phyloP scores from a whole-genome alignment of 495 filamentous ascomycete genomes.

The Umbilicaria muhlenbergii region DNA sequence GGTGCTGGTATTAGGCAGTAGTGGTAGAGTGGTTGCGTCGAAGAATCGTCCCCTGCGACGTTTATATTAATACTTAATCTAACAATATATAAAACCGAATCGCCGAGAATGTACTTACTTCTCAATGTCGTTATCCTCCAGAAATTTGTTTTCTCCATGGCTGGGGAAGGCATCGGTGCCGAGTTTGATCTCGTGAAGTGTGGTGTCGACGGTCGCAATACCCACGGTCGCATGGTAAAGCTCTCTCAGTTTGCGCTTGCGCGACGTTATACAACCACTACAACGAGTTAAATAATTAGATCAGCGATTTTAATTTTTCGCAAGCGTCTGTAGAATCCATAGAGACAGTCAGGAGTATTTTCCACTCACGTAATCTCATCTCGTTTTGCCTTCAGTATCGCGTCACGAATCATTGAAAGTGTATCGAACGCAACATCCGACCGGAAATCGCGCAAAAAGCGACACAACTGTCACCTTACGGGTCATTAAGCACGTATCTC shows the following conservation, averaged over 20 bases:
- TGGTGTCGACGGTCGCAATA: constrained; percentile 26
- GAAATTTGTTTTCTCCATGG: constrained; percentile 41
- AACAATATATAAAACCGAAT: constrained; percentile 6
- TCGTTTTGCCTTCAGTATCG: background rate
- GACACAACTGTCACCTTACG: too few species aligned
- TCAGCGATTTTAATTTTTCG: constrained; percentile 23
- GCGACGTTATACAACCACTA: constrained; percentile 60
- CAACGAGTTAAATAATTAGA: constrained; percentile 12
- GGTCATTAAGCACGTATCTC: too few species aligned
- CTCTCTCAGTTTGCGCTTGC: constrained; percentile 72
- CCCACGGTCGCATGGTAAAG: constrained; percentile 47
- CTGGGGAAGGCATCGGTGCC: constrained; percentile 34
- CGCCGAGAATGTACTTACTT: constrained; percentile 41
- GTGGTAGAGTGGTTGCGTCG: constrained; percentile 53
- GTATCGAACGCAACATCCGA: too few species aligned
- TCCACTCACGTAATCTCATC: constrained; percentile 4
- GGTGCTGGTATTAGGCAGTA: constrained; percentile 29
- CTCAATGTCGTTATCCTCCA: constrained; percentile 58
- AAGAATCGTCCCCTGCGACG: constrained; percentile 49
- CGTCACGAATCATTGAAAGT: too few species aligned
- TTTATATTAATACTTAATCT: constrained; percentile 16
- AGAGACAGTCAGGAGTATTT: constrained; percentile 2
- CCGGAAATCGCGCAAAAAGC: too few species aligned
- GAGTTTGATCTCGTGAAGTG: constrained; percentile 28
- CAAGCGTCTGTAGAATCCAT: constrained; percentile 11